Evolutionary conservation across 2,329 filamentous ascomycete species (phyloP).

Genomic region (Pleoardoris graminearum): DNA sequence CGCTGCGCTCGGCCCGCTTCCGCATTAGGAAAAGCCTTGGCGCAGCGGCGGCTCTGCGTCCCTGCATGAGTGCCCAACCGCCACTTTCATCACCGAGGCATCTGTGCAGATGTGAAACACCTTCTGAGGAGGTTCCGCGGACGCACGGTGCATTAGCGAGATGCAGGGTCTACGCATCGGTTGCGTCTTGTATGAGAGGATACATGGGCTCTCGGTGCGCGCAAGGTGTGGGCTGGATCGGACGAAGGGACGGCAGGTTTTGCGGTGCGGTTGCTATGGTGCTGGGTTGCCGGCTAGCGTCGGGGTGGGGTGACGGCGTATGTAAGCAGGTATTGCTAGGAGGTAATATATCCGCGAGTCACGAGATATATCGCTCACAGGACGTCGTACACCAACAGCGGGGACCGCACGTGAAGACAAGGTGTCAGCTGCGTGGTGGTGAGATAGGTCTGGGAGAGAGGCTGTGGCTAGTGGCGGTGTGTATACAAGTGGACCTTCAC

Average conservation of each 20-base stretch:
- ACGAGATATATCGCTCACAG: not conserved
- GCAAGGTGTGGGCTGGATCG: too few relatives aligned
- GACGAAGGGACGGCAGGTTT: too few relatives aligned
- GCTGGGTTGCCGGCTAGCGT: too few relatives aligned
- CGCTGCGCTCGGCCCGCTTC: not conserved
- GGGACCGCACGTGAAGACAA: not conserved
- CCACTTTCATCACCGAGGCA: not conserved
- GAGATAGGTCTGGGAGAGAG: not conserved
- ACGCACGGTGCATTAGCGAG: not conserved
- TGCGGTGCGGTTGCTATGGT: too few relatives aligned
- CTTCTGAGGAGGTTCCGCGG: not conserved
- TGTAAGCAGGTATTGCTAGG: too few relatives aligned
- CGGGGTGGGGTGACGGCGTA: too few relatives aligned
- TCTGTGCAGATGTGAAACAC: not conserved
- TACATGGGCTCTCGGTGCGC: too few relatives aligned
- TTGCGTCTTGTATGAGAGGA: not conserved
- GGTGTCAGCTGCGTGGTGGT: not conserved
- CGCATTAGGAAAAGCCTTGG: not conserved
- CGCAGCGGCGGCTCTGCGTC: conserved; percentile 1
- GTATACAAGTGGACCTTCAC: not conserved
- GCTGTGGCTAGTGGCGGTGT: not conserved
- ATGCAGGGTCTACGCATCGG: not conserved
- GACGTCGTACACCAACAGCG: not conserved
- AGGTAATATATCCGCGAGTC: too few relatives aligned
- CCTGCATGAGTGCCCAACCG: not conserved